A percentile compares a stretch with the other conserved stretches of the same genome.
Conservation (phyloP, 2,329 filamentous ascomycete genomes). For the Beauveria varroae region DNA sequence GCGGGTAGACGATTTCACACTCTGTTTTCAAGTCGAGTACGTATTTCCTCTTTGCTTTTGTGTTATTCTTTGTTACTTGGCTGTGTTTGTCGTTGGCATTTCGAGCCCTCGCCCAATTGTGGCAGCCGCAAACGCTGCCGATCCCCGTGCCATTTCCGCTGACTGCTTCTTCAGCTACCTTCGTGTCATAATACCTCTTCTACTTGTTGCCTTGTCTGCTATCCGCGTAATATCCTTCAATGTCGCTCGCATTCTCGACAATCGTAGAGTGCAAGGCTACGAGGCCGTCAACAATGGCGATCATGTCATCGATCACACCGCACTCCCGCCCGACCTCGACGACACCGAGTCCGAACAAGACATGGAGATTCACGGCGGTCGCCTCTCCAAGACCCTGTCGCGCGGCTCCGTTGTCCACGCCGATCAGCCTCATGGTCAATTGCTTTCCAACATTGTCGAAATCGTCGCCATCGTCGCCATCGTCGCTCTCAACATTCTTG, state of each 20-base stretch:
- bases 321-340: slow-evolving; percentile 39
- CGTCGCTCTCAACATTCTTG: slow-evolving; percentile 59
- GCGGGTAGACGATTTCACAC: slow-evolving; percentile 55
- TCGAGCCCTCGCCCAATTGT: no score
- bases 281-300: background rate
- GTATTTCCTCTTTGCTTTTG: background rate
- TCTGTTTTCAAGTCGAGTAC: slow-evolving; percentile 39
- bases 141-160: slow-evolving; percentile 1
- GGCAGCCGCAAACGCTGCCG: background rate
- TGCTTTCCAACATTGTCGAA: slow-evolving; percentile 64
- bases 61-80: background rate
- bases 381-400: slow-evolving; percentile 53
- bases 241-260: background rate
- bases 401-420: slow-evolving; percentile 60
- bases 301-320: slow-evolving; percentile 35
- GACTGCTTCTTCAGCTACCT: slow-evolving; percentile 24
- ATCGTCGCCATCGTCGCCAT: slow-evolving; percentile 65
- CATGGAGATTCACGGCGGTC: slow-evolving; percentile 50
- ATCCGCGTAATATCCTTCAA: slow-evolving; percentile 7
- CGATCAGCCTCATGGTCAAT: slow-evolving; percentile 68
- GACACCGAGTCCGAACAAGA: slow-evolving; percentile 36
- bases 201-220: background rate
- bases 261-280: background rate
- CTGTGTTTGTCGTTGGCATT: no score
- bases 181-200: slow-evolving; percentile 1